Evolutionary conservation across 345 rosid species (phyloP).

Genomic region (Eucalyptus coolabah): DNA sequence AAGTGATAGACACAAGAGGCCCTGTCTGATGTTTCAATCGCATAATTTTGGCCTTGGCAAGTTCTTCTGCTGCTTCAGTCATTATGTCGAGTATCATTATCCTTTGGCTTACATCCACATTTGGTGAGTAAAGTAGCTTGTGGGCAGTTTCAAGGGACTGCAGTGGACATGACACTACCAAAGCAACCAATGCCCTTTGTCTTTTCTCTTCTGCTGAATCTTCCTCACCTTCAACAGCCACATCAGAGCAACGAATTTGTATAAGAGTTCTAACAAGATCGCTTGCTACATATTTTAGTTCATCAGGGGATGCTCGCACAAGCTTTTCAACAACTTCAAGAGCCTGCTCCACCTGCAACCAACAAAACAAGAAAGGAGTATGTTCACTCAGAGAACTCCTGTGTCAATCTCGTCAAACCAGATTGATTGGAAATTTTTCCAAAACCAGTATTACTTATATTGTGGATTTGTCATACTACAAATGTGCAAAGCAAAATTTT

Average conservation of each 20-base stretch:
- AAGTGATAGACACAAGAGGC: slow-evolving; percentile 50
- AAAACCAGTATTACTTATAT: not conserved
- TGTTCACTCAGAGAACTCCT: not conserved
- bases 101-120: slow-evolving; percentile 86
- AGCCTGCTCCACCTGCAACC: slow-evolving; percentile 78
- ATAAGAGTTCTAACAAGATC: slow-evolving; percentile 73
- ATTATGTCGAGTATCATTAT: slow-evolving; percentile 94
- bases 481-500: not conserved
- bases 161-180: slow-evolving; percentile 66
- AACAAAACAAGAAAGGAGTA: not conserved
- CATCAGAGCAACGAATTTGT: slow-evolving; percentile 87
- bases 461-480: not conserved
- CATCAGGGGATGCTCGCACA: slow-evolving; percentile 93
- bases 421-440: not conserved
- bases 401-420: not conserved
- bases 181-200: slow-evolving; percentile 74
- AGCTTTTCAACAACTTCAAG: slow-evolving; percentile 80
- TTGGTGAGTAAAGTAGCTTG: slow-evolving; percentile 67
- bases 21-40: slow-evolving; percentile 38
- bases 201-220: slow-evolving; percentile 94
- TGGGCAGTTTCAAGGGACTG: slow-evolving; percentile 62
- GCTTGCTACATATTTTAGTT: slow-evolving; percentile 62
- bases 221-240: slow-evolving; percentile 92
- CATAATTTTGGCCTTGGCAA: slow-evolving; percentile 48
- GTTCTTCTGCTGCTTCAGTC: slow-evolving; percentile 92